Conservation (phyloP, 768 basidiomycete species). For the Lactarius deliciosus region DNA sequence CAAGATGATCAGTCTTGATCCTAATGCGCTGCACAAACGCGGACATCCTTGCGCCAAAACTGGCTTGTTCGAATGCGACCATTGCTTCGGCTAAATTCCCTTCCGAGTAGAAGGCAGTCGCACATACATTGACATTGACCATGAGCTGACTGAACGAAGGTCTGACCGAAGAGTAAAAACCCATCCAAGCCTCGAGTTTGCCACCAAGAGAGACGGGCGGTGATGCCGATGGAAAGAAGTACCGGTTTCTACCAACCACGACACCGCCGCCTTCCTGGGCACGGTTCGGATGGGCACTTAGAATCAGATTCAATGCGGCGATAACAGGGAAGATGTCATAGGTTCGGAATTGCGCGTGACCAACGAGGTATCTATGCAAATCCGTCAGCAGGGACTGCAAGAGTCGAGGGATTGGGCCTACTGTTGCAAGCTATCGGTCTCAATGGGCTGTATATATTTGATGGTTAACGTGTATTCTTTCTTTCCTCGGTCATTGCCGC, state of each 20-base stretch:
- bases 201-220: constrained; percentile 41
- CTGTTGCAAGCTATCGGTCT: constrained; percentile 44
- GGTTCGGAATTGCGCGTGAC: constrained; percentile 43
- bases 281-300: constrained; percentile 46
- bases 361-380: constrained; percentile 43
- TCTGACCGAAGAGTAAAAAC: constrained; percentile 44
- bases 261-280: constrained; percentile 42
- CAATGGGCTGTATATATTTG: constrained; percentile 44
- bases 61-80: constrained; percentile 44
- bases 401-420: constrained; percentile 30
- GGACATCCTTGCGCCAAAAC: constrained; percentile 58
- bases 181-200: constrained; percentile 62
- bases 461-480: constrained; percentile 48
- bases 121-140: constrained; percentile 57
- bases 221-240: constrained; percentile 46
- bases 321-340: constrained; percentile 50
- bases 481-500: constrained; percentile 33
- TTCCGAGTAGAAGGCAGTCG: constrained; percentile 46
- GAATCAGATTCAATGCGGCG: constrained; percentile 50
- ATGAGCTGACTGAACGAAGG: constrained; percentile 46
- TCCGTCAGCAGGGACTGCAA: constrained; percentile 14
- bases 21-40: constrained; percentile 67
- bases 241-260: constrained; percentile 52
- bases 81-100: constrained; percentile 48
- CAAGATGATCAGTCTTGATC: constrained; percentile 64